Evolutionary conservation across 129 eudicot genomes (phyloP).

Genomic region (Pittosporum tobira): DNA sequence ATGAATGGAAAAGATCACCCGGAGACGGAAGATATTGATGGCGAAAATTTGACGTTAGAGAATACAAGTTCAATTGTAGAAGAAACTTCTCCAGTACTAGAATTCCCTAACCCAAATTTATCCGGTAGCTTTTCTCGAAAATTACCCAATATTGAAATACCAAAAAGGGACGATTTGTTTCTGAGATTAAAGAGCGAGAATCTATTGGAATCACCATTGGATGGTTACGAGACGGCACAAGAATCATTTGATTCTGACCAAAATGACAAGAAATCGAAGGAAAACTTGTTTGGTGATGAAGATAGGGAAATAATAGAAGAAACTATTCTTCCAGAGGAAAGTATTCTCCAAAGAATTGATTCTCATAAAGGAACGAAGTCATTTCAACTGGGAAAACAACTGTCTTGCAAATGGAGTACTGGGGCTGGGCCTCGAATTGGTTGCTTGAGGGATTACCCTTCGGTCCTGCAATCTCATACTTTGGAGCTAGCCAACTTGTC

Average conservation of each 20-base stretch:
- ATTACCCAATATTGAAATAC: slow-evolving; percentile 46
- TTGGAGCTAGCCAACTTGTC: slow-evolving; percentile 62
- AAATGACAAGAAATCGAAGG: not conserved
- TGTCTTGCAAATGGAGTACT: slow-evolving; percentile 80
- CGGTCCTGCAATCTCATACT: slow-evolving; percentile 65
- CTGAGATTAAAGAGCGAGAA: slow-evolving; percentile 26
- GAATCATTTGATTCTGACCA: slow-evolving; percentile 26
- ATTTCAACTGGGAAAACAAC: slow-evolving; percentile 65
- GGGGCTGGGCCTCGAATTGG: slow-evolving; percentile 95
- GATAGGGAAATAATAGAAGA: slow-evolving; percentile 29
- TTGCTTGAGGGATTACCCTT: slow-evolving; percentile 74
- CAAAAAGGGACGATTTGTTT: slow-evolving; percentile 39
- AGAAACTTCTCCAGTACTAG: slow-evolving; percentile 12
- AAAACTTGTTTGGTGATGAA: slow-evolving; percentile 13
- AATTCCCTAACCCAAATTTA: slow-evolving; percentile 21
- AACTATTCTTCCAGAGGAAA: slow-evolving; percentile 35
- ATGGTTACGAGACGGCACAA: slow-evolving; percentile 37
- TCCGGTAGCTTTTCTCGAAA: slow-evolving; percentile 27
- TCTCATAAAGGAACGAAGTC: slow-evolving; percentile 59
- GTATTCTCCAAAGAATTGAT: slow-evolving; percentile 48
- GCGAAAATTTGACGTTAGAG: slow-evolving; percentile 15
- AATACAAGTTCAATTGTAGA: slow-evolving; percentile 14
- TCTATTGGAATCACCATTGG: slow-evolving; percentile 20
- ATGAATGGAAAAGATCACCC: slow-evolving; percentile 25
- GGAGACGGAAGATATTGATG: slow-evolving; percentile 21